Base-by-base conservation (phyloP, 2,329 filamentous ascomycete species). In the Fusarium pininemorale region DNA sequence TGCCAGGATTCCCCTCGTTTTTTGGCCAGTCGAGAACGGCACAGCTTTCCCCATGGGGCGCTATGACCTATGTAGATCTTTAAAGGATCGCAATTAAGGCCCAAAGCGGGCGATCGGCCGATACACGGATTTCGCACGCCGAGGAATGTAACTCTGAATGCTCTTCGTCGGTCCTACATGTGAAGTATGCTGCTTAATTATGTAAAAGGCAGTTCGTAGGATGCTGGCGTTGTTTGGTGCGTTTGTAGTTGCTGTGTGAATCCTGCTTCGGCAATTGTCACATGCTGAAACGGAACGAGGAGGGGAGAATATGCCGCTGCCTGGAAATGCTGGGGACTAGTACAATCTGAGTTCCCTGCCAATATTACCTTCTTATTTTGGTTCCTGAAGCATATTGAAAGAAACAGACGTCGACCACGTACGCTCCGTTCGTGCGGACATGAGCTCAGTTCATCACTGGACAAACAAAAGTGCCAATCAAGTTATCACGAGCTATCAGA, bases 91-190 rank as follows among this genome's bases (percentile, higher is more conserved):
- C n/a, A 41, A 22, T 65, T 48, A 44, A 30, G 44, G 44, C 48
- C 56, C 60, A 66, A 60, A 59, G 39, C 56, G 53, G 69, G 55
- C 69, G 67, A 71, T 38, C 45, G 61, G 26, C 67, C 69, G 62
- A 57, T 30, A 38, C 14, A 13, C 38, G 26, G 13, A 30, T 28
- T 44, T 63, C 64, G 64, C 38, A 38, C 50, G 57, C 72, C 72
- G 72, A 72, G 68, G 64, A 57, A 70, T 70, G 41, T 37, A 41
- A 67, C 65, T 41, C 30, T 51, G 24, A 11, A 32, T 28, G n/a
- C 7, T 24, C 54, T 44, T 57, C 12, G 3, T 26, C 32, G 28
- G 18, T 28, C 24, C 60, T 15, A 42, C 72, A 75, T 66, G 72
- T 75, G 72, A 75, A 75, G 22, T 30, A 32, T 15, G 10, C 18